These are phyloP conservation scores for Leccinum subgranulosum DNA, from an alignment of 768 basidiomycete genomes.

Conservation along the genomic window DNA sequence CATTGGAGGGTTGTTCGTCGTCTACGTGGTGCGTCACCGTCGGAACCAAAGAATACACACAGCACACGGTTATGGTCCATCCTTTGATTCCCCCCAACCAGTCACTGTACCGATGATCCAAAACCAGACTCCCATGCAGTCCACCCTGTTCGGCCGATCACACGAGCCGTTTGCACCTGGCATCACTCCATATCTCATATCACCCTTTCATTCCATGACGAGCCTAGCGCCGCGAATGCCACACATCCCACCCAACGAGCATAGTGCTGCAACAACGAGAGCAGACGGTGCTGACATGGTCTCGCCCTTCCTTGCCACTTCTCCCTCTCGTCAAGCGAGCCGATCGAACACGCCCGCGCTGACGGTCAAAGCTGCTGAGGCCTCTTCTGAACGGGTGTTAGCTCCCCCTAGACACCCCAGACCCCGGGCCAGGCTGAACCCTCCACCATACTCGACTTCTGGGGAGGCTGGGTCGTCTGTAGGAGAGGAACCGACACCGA, in stretches of 20 bases:
- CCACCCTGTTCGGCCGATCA: background rate
- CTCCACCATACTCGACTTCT: conserved; percentile 24
- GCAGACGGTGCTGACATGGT: conserved; percentile 22
- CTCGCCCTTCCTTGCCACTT: conserved; percentile 18
- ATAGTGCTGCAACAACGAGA: background rate
- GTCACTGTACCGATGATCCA: background rate
- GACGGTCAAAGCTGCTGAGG: conserved; percentile 5
- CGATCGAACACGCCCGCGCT: background rate
- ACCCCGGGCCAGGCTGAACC: conserved; percentile 22
- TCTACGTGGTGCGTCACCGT: conserved; percentile 9
- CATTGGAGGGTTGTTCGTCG: conserved; percentile 11
- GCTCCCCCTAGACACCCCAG: background rate
- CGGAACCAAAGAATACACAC: conserved; percentile 3
- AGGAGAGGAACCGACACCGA: background rate
- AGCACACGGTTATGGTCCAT: background rate
- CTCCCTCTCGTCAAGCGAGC: conserved; percentile 4
- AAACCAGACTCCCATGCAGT: background rate
- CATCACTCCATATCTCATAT: background rate
- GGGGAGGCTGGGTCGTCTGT: background rate
- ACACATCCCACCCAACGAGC: background rate
- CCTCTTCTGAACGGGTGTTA: background rate
- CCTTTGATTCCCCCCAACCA: background rate
- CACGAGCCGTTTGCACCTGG: background rate
- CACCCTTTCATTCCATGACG: conserved; percentile 10
- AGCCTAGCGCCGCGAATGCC: conserved; percentile 3